phyloP scores from a whole-genome alignment of 2,329 filamentous ascomycete genomes.

The Botrytis deweyae region DNA sequence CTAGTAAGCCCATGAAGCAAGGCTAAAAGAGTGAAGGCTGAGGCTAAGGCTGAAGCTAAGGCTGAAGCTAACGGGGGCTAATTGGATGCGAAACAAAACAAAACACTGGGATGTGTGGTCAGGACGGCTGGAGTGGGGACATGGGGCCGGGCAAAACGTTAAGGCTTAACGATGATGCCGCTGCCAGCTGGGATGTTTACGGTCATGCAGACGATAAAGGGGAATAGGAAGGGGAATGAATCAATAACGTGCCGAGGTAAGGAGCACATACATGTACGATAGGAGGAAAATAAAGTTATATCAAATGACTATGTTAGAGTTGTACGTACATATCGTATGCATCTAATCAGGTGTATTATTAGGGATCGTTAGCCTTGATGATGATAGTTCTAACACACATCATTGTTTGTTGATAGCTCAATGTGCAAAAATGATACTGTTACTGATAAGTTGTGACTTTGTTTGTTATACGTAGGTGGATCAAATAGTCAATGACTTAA shows the following conservation, averaged over 20 bases:
- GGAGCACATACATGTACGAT: not conserved
- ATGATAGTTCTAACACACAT: not conserved
- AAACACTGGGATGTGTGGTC: slow-evolving; percentile 5
- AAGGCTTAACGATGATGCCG: slow-evolving; percentile 10
- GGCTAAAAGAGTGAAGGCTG: not conserved
- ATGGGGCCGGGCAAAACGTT: not conserved
- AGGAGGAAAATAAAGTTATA: not conserved
- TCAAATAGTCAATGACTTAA: not conserved
- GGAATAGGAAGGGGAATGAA: not conserved
- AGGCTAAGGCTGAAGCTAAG: slow-evolving; percentile 10
- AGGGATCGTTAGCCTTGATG: not conserved
- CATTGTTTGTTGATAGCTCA: not conserved
- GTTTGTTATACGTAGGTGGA: not conserved
- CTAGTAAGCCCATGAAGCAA: not conserved
- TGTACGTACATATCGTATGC: not conserved
- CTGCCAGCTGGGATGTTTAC: not conserved
- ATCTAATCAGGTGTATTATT: not conserved
- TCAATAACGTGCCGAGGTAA: not conserved
- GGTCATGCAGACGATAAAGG: not conserved
- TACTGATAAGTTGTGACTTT: not conserved
- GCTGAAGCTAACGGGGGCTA: slow-evolving; percentile 3
- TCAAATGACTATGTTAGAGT: not conserved
- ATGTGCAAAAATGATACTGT: not conserved
- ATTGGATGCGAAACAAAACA: not conserved
- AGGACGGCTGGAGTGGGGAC: not conserved